Conservation (phyloP, 2,329 filamentous ascomycete genomes). For the Fusarium hainanense region DNA sequence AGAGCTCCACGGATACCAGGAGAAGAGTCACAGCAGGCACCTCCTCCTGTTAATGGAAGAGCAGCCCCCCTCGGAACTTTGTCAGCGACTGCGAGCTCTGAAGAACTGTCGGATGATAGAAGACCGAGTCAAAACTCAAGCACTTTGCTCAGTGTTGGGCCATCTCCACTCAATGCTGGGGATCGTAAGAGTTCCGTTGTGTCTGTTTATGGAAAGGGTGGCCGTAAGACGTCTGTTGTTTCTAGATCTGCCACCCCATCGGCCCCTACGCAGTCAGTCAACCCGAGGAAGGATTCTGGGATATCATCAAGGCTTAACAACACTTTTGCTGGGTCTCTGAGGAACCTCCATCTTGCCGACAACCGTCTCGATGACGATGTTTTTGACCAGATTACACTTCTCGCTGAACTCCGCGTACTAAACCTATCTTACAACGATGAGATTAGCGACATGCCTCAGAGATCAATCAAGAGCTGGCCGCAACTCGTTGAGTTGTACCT, state of each 20-base stretch:
- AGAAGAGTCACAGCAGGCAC: constrained; percentile 55
- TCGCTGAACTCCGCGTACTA: constrained; percentile 85
- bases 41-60: constrained; percentile 55
- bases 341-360: constrained; percentile 88
- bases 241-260: constrained; percentile 69
- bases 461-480: constrained; percentile 89
- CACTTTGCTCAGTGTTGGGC: constrained; percentile 78
- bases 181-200: constrained; percentile 86
- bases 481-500: constrained; percentile 92
- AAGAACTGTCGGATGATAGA: constrained; percentile 77
- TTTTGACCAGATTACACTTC: constrained; percentile 87
- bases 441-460: constrained; percentile 89
- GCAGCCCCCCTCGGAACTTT: constrained; percentile 55
- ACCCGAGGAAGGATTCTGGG: constrained; percentile 85
- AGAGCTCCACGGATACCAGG: constrained; percentile 72
- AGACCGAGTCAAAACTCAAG: constrained; percentile 88
- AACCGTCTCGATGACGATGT: constrained; percentile 95
- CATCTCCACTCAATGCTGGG: constrained; percentile 71
- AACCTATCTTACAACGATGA: constrained; percentile 93
- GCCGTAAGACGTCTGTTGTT: constrained; percentile 86
- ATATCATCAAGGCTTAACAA: constrained; percentile 81
- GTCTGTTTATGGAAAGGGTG: constrained; percentile 80
- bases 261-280: constrained; percentile 62
- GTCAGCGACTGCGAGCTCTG: constrained; percentile 75
- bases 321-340: constrained; percentile 88